These are phyloP conservation scores for Termitomyces sp. DNA, from an alignment of 768 basidiomycete genomes.

Conservation along the genomic window DNA sequence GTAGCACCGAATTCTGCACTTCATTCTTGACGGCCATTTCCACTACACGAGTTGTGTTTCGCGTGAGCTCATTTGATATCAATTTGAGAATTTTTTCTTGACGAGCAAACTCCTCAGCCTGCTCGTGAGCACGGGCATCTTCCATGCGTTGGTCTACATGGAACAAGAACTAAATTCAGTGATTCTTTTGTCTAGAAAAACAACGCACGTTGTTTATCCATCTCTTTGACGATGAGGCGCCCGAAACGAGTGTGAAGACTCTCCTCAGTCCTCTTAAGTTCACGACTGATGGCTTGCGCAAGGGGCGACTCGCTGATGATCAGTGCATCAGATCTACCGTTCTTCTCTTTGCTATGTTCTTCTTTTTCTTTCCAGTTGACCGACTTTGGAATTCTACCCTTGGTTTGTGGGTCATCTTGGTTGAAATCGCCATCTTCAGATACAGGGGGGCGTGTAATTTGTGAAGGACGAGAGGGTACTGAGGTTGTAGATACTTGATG, in stretches of 20 bases:
- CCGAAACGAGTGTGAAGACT: slow-evolving; percentile 70
- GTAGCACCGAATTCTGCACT: slow-evolving; percentile 78
- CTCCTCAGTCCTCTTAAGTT: slow-evolving; percentile 82
- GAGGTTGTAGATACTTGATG: slow-evolving; percentile 19
- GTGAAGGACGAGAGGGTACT: slow-evolving; percentile 8
- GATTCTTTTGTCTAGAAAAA: slow-evolving; percentile 4
- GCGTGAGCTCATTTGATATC: slow-evolving; percentile 80
- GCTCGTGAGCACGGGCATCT: slow-evolving; percentile 72
- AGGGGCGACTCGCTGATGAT: slow-evolving; percentile 48
- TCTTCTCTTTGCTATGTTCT: slow-evolving; percentile 29
- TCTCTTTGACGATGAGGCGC: slow-evolving; percentile 77
- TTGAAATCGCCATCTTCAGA: slow-evolving; percentile 67
- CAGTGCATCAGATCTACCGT: slow-evolving; percentile 26
- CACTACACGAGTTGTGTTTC: slow-evolving; percentile 84
- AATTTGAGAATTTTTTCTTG: slow-evolving; percentile 89
- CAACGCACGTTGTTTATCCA: slow-evolving; percentile 82
- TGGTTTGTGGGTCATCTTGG: slow-evolving; percentile 57
- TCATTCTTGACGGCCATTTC: slow-evolving; percentile 86
- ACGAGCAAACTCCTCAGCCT: slow-evolving; percentile 73
- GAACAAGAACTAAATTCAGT: neutral
- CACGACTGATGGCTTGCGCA: slow-evolving; percentile 57
- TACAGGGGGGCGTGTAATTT: slow-evolving; percentile 43
- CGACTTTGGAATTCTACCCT: slow-evolving; percentile 53
- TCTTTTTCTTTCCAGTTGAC: slow-evolving; percentile 48
- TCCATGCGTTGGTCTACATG: slow-evolving; percentile 75